Percentiles rank a stretch among this genome's conserved stretches.
phyloP scores from a whole-genome alignment of 2,329 filamentous ascomycete genomes.

The Pleochaeta shiraiana region DNA sequence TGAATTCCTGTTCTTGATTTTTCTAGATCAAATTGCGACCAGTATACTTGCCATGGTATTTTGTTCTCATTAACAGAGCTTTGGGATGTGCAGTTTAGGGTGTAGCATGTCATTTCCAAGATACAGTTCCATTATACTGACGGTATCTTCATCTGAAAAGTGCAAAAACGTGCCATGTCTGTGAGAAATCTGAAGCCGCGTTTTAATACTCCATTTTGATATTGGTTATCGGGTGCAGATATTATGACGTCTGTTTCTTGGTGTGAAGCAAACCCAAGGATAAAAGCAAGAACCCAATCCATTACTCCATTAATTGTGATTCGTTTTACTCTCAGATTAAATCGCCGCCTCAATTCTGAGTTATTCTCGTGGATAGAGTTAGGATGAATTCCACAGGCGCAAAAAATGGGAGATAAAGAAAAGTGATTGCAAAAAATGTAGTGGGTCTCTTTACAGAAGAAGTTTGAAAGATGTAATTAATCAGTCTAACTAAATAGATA shows the following conservation, averaged over 20 bases:
- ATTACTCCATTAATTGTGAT: background rate
- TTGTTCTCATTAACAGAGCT: conserved; percentile 1
- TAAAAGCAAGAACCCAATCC: background rate
- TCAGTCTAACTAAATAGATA: no score
- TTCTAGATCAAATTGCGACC: conserved; percentile 2
- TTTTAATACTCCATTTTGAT: background rate
- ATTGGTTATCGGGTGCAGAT: background rate
- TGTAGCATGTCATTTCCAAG: background rate
- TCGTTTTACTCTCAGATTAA: background rate
- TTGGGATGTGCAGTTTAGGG: background rate
- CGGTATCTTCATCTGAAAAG: conserved; percentile 1
- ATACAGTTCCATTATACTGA: conserved; percentile 4
- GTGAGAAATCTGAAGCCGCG: background rate
- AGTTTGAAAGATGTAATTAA: no score
- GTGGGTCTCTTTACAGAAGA: no score
- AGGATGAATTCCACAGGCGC: background rate
- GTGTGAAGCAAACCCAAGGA: background rate
- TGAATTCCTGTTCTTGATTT: background rate
- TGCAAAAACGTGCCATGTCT: background rate
- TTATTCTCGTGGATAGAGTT: background rate
- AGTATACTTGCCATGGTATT: conserved; percentile 3
- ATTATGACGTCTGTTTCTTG: background rate
- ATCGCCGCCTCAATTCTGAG: background rate
- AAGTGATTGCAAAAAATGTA: no score
- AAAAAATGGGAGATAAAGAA: background rate